A percentile compares a stretch with the other conserved stretches of the same genome.
phyloP scores from a whole-genome alignment of 257 asterid genomes.

The Ophiorrhiza pumila region DNA sequence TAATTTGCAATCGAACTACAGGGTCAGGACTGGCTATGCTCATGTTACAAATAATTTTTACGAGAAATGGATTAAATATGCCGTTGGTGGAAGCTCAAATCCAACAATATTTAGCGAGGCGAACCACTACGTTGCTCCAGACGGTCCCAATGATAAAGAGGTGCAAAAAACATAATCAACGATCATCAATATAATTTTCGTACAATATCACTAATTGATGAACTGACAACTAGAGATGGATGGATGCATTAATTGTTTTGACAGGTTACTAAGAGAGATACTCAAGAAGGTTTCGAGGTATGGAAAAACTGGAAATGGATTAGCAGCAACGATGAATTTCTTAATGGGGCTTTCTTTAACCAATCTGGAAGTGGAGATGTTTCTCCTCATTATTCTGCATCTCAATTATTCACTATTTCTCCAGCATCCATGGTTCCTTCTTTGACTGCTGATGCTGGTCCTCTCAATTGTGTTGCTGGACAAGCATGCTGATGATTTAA shows the following conservation, averaged over 20 bases:
- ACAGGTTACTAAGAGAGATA: slow-evolving; percentile 15
- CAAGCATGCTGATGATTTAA: not conserved
- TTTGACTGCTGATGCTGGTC: slow-evolving; percentile 20
- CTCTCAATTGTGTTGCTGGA: slow-evolving; percentile 9
- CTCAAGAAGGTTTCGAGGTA: not conserved
- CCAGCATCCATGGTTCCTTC: slow-evolving; percentile 13
- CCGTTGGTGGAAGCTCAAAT: slow-evolving; percentile 59
- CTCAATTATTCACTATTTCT: slow-evolving; percentile 3
- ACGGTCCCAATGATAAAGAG: slow-evolving; percentile 31
- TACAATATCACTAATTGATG: too few species aligned
- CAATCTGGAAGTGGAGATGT: slow-evolving; percentile 15
- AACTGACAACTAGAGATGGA: too few species aligned
- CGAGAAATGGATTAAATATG: slow-evolving; percentile 51
- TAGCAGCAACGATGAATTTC: slow-evolving; percentile 2
- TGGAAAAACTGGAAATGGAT: slow-evolving; percentile 23
- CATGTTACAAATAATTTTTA: slow-evolving; percentile 53
- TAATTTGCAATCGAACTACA: too few species aligned
- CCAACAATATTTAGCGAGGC: slow-evolving; percentile 64
- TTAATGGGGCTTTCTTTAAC: slow-evolving; percentile 17
- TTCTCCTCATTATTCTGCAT: slow-evolving; percentile 3
- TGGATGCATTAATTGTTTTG: too few species aligned
- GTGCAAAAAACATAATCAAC: slow-evolving; percentile 33
- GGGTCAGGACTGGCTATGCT: slow-evolving; percentile 58
- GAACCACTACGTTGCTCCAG: slow-evolving; percentile 42
- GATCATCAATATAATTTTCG: too few species aligned